Base-by-base conservation (phyloP, 2,329 filamentous ascomycete genomes). In the Trichoderma citrinoviride region DNA sequence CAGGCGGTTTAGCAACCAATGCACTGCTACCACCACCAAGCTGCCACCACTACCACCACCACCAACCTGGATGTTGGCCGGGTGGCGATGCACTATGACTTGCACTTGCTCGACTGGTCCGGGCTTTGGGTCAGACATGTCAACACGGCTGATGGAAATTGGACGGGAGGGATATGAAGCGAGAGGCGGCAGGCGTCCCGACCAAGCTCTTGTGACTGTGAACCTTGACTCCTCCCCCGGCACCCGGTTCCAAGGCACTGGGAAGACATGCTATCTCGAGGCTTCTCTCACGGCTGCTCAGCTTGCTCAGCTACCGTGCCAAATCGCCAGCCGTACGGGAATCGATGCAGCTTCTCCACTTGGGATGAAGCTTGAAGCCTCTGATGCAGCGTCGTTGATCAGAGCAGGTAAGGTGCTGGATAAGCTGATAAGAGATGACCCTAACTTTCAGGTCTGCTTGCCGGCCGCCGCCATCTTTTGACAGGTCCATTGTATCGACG, bases 391-490 rank as follows among this genome's bases (percentile, higher is more conserved):
- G 8, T 7, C 41, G 56, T 44, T 61, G 29, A 61, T 44, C 19
- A 49, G 17, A 52, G 57, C 29, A 52, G 21, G 10, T n/a, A 53
- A 41, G 17, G 14, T 19, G 49, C 25, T 54, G 46, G 49, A 62
- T 62, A 62, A 62, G 58, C 58, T 54, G 58, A 62, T 62, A 44
- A 61, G 25, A 54, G 47, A 53, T 61, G 40, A 50, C 46, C 37
- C 25, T 23, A 33, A 4, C 37, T 53, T 53, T 53, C 19, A 37
- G 21, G 33, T 47, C 19, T 43, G 23, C 25, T 14, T 40, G 10
- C 47, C 7, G 10, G 55, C 27, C n/a, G 43, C 27, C 55, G 37
- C 29, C 27, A 57, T n/a, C 49, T n/a, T 5, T 17, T 52, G 27
- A 33, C 49, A 19, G 14, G 14, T 23, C 12, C 19, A 12, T 15